These are phyloP conservation scores for Gymnopilus dilepis DNA, from an alignment of 768 basidiomycete genomes.

Conservation along the genomic window DNA sequence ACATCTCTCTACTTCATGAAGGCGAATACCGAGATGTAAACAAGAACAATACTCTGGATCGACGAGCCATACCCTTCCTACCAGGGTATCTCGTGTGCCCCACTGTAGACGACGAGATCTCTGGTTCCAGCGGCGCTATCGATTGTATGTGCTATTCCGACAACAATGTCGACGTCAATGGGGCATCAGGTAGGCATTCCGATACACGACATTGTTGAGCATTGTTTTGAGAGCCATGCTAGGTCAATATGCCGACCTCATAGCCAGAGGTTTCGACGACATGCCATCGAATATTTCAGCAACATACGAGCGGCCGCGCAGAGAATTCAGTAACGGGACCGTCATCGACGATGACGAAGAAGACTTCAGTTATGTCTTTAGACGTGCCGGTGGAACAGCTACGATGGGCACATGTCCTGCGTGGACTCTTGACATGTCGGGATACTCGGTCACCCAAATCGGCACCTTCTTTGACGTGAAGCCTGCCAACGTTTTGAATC, in stretches of 20 bases:
- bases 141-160: slow-evolving; percentile 12
- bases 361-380: not conserved
- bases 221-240: not conserved
- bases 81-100: slow-evolving; percentile 11
- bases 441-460: slow-evolving; percentile 1
- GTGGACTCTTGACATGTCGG: slow-evolving; percentile 9
- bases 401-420: slow-evolving; percentile 9
- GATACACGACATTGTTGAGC: not conserved
- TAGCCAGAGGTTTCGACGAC: slow-evolving; percentile 10
- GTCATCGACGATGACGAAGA: not conserved
- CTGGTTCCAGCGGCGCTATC: slow-evolving; percentile 9
- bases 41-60: not conserved
- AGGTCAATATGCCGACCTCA: slow-evolving; percentile 11
- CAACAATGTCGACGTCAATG: slow-evolving; percentile 7
- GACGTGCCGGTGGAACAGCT: slow-evolving; percentile 6
- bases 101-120: slow-evolving; percentile 10
- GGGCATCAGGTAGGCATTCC: slow-evolving; percentile 1
- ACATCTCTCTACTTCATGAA: too few relatives aligned
- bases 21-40: too few relatives aligned
- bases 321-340: slow-evolving; percentile 1
- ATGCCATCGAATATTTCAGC: slow-evolving; percentile 12
- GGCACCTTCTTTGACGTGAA: slow-evolving; percentile 13
- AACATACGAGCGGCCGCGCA: not conserved
- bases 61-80: slow-evolving; percentile 11
- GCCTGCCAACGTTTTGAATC: slow-evolving; percentile 4